Evolutionary conservation across 108 stramenopile species (phyloP), one percentile per base, ranked within the genome.

Genomic region (Cyclotella baltica): DNA sequence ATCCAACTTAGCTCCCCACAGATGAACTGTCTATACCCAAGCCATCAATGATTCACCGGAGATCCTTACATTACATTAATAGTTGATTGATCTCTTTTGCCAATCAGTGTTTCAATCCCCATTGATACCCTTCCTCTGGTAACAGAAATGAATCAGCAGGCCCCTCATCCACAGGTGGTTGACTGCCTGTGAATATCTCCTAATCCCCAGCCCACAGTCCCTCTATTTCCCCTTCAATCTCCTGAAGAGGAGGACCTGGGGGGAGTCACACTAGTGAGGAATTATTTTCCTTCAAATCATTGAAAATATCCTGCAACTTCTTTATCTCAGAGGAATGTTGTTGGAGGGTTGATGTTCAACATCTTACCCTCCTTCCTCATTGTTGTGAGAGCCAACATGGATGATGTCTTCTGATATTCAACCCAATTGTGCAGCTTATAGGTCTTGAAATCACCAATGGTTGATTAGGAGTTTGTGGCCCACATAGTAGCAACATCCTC

Each of bases 331-430:
- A 15, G 1, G 38, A 2, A 15, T 47, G 43, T 0, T n/a, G 38
- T 22, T 67, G 50, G 23, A 52, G 50, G 11, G 28, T 25, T 3
- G 43, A 19, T 3, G 25, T 29, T 10, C 10, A 48, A 22, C 10
- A 30, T n/a, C 4, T 31, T 28, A 4, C 67, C 67, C 29, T 67
- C 67, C 48, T 46, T 40, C 30, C 43, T 1, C 67, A 67, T 67
- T 0, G 67, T 30, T 0, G 67, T 67, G 1, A 51, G 67, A 29
- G 48, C 67, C 9, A 67, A 29, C 50, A 51, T 67, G 50, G 67
- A 67, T 1, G 67, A 51, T 2, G 43, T 46, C 19, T 67, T 67
- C 0, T 48, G 67, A 34, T 52, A 31, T 20, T 67, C 67, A 8
- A 67, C 27, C 31, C 38, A 67, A 3, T 1, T 48, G 30, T 51